Evolutionary conservation across 2,329 filamentous ascomycete species (phyloP), one percentile per base, ranked within the genome.

Genomic region (Gaeumannomyces tritici): DNA sequence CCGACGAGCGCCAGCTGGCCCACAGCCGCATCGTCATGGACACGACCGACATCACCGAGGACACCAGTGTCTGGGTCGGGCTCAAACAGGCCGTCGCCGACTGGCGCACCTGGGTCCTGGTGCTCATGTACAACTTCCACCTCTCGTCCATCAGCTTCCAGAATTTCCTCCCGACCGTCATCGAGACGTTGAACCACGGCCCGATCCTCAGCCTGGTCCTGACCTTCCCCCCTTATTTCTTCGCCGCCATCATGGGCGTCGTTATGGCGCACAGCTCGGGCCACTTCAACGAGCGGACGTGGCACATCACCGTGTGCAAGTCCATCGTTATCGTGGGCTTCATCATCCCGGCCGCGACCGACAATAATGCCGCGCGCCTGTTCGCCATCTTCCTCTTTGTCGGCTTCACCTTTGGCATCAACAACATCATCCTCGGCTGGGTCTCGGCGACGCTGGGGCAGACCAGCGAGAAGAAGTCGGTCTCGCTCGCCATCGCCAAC

Each of bases 381-480:
- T 31, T 59, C 12, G 57, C 29, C n/a, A 75, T 76, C 63, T 70
- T 76, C 9, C 71, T 77, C 4, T 76, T 77, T 55, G 73, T 75
- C 8, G 71, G 72, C 3, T 72, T 69, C 2, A 71, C 75, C 0
- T 76, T 73, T 28, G 73, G 70, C 2, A 74, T 79, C 27, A 80
- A 79, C 66, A 75, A 73, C 59, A 72, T 80, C n/a, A 76, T 76
- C 54, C 69, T 80, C 0, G 76, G 75, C 6, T 81, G 78, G 78
- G 72, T 73, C 0, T 70, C 72, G 0, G 70, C 69, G 0, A 74
- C 73, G 0, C 72, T 77, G 24, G 77, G 76, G 0, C 78, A 80
- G 64, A 78, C 76, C 0, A 73, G 77, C 4, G 78, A 80, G 67
- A 80, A 80, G 69, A 80, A 77, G 64, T 77, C 78, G 0, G 74